phyloP scores from a whole-genome alignment of 345 rosid species.

The Pelargonium nanum region DNA sequence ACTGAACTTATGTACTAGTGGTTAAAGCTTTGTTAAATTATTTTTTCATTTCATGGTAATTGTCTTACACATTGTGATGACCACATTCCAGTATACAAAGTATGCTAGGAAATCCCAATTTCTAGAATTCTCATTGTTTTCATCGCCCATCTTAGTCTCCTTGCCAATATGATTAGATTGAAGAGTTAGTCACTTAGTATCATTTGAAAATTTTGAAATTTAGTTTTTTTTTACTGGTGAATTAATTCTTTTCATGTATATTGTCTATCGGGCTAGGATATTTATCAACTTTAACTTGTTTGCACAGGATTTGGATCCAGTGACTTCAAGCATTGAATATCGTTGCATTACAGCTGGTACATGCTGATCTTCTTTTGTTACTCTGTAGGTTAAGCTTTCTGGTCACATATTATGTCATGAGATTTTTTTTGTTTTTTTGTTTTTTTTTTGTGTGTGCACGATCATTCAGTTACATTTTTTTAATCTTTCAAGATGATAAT shows the following conservation, averaged over 20 bases:
- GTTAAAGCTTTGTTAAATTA: too few species aligned
- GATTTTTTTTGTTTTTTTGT: too few species aligned
- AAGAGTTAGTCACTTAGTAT: neutral
- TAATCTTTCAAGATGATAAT: too few species aligned
- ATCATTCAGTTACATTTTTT: too few species aligned
- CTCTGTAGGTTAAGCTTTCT: conserved; percentile 8
- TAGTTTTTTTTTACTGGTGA: neutral
- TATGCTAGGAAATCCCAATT: neutral
- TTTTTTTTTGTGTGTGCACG: too few species aligned
- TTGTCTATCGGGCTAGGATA: neutral
- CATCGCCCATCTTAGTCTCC: neutral
- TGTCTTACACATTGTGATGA: neutral
- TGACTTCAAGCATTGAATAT: conserved; percentile 68
- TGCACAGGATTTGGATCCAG: conserved; percentile 62
- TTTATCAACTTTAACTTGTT: neutral
- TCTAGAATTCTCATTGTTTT: neutral
- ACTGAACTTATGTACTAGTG: too few species aligned
- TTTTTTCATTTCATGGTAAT: neutral
- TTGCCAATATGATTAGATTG: neutral
- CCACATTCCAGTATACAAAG: neutral
- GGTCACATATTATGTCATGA: neutral
- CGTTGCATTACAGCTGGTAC: conserved; percentile 83
- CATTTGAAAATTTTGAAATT: neutral
- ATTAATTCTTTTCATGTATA: too few species aligned
- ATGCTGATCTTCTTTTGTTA: conserved; percentile 5